Percentiles rank a stretch among this genome's conserved stretches.
Evolutionary conservation across 176 grass and related monocot genomes (phyloP).

Genomic region (Oryza nivara): DNA sequence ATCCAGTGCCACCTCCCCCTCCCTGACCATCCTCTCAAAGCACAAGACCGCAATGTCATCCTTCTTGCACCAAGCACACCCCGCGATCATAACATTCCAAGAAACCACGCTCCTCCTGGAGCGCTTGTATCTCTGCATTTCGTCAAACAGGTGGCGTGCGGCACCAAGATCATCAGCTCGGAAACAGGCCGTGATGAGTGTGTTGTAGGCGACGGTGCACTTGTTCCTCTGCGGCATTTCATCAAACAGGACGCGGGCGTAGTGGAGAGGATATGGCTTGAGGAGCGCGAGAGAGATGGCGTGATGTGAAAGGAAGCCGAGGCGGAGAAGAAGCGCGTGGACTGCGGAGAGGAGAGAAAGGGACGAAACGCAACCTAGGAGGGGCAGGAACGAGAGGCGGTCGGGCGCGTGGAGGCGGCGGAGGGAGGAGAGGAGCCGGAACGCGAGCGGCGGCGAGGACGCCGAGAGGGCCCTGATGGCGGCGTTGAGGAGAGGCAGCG

Average conservation of each 20-base stretch:
- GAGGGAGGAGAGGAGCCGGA: constrained; percentile 41
- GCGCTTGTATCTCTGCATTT: constrained; percentile 46
- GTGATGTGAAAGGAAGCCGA: constrained; percentile 55
- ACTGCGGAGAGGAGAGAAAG: constrained; percentile 39
- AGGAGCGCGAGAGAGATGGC: constrained; percentile 50
- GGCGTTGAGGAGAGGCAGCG: constrained; percentile 56
- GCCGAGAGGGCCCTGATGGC: constrained; percentile 49
- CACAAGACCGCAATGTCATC: constrained; percentile 37
- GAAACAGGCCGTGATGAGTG: constrained; percentile 29
- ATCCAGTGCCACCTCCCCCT: constrained; percentile 38
- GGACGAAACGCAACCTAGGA: constrained; percentile 43
- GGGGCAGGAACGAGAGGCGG: constrained; percentile 37
- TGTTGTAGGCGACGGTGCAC: constrained; percentile 57
- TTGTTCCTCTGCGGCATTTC: constrained; percentile 34
- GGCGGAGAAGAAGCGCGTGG: constrained; percentile 48
- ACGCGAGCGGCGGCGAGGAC: constrained; percentile 23
- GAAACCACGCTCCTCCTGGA: constrained; percentile 57
- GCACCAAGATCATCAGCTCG: constrained; percentile 10
- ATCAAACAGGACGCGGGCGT: constrained; percentile 25
- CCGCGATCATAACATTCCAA: constrained; percentile 60
- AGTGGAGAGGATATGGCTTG: constrained; percentile 20
- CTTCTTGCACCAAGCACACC: constrained; percentile 34
- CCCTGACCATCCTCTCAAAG: constrained; percentile 48
- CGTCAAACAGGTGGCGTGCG: constrained; percentile 50
- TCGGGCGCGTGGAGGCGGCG: constrained; percentile 37